Percentiles rank a stretch among this genome's conserved stretches.
These are phyloP conservation scores for Apiotrichum brassicae DNA, from an alignment of 1,284 basidiomycete genomes.

Conservation along the genomic window DNA sequence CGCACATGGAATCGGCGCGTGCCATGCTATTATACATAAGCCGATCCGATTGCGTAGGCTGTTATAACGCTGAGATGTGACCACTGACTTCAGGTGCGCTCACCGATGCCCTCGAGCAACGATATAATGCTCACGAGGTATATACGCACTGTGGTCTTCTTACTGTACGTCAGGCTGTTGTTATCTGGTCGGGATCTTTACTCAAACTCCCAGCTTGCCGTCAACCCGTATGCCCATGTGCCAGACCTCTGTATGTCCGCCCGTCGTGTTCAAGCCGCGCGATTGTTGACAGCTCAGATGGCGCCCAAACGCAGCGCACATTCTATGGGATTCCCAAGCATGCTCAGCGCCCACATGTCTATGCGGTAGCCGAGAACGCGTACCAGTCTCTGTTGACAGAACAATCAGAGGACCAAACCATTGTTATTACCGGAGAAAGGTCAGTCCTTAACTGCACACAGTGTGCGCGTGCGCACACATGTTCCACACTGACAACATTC, in stretches of 20 bases:
- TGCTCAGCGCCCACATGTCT: conserved; percentile 14
- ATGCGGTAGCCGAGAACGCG: conserved; percentile 15
- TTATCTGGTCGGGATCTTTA: not conserved
- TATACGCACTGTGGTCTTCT: conserved; percentile 16
- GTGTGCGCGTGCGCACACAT: too few relatives aligned
- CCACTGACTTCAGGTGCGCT: conserved; percentile 8
- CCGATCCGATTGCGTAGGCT: too few relatives aligned
- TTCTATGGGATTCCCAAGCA: conserved; percentile 11
- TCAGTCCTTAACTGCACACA: conserved; percentile 1
- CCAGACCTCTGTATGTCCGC: conserved; percentile 12
- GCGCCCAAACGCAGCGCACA: conserved; percentile 3
- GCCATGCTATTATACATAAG: too few relatives aligned
- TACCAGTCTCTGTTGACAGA: conserved; percentile 9
- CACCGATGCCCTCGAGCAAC: conserved; percentile 12
- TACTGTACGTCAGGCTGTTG: conserved; percentile 3
- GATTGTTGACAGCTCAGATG: conserved; percentile 9
- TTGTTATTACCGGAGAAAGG: conserved; percentile 21
- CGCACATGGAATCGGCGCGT: too few relatives aligned
- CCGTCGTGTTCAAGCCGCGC: not conserved
- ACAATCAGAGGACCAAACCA: conserved; percentile 12
- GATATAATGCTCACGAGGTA: conserved; percentile 8
- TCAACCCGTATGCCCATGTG: conserved; percentile 14
- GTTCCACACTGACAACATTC: not conserved
- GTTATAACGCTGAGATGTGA: not conserved
- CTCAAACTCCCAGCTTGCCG: conserved; percentile 10